Percentiles rank a stretch among this genome's conserved stretches.
These are phyloP conservation scores for Filobasidium uniguttulatum DNA, from an alignment of 1,284 basidiomycete species.

Conservation along the genomic window DNA sequence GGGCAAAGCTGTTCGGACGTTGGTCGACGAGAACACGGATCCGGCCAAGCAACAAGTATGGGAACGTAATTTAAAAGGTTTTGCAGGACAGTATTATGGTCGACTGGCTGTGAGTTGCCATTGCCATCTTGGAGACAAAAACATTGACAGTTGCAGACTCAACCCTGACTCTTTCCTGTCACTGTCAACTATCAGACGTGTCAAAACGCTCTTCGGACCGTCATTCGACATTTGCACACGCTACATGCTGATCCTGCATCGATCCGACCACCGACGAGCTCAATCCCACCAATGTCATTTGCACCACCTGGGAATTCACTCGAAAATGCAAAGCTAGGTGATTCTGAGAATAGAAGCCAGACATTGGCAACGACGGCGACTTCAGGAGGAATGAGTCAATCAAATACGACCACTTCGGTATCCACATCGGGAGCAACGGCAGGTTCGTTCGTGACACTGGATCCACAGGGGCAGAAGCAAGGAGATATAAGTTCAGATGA, in stretches of 20 bases:
- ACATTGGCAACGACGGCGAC: not conserved
- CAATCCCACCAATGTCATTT: not conserved
- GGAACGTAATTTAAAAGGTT: slow-evolving; percentile 10
- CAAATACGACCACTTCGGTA: not conserved
- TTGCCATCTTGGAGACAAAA: not conserved
- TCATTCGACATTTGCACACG: slow-evolving; percentile 5
- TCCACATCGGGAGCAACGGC: not conserved
- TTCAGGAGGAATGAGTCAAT: not conserved
- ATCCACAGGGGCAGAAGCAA: not conserved
- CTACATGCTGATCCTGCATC: slow-evolving; percentile 3
- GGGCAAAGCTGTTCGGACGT: slow-evolving; percentile 6
- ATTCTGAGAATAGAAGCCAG: not conserved
- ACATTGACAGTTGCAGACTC: not conserved
- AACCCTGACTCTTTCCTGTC: not conserved
- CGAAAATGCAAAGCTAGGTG: not conserved
- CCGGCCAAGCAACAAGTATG: slow-evolving; percentile 8
- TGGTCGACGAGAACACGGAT: slow-evolving; percentile 7
- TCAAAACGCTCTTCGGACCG: slow-evolving; percentile 7
- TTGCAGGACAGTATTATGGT: slow-evolving; percentile 12
- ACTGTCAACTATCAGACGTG: not conserved
- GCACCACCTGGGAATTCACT: too few species aligned
- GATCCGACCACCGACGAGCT: slow-evolving; percentile 5
- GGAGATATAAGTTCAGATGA: not conserved
- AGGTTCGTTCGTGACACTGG: not conserved
- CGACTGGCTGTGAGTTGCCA: slow-evolving; percentile 10